phyloP scores from a whole-genome alignment of 2,329 filamentous ascomycete genomes.

The Colletotrichum lini region DNA sequence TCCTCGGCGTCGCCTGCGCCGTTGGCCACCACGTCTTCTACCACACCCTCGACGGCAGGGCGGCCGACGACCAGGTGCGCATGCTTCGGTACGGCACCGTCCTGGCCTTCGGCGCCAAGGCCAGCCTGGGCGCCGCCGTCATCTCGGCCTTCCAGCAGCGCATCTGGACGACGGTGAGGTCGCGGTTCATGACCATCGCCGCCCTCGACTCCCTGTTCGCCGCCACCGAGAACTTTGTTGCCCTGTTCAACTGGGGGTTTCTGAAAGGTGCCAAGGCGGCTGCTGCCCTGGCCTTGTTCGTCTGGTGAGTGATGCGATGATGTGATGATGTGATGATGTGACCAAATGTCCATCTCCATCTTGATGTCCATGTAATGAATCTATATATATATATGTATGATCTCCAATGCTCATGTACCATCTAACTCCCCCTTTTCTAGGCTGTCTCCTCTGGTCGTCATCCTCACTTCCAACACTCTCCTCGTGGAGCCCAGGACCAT shows the following conservation, averaged over 20 bases:
- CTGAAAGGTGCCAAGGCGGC: conserved; percentile 51
- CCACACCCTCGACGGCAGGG: conserved; percentile 47
- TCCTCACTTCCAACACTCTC: conserved; percentile 56
- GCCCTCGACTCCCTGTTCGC: conserved; percentile 51
- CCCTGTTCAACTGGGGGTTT: conserved; percentile 49
- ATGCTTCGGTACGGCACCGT: conserved; percentile 55
- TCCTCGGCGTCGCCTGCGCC: conserved; percentile 51
- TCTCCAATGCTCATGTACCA: too few species aligned
- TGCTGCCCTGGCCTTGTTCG: conserved; percentile 51
- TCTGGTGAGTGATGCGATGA: conserved; percentile 47
- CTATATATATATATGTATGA: too few species aligned
- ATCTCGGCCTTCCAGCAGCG: conserved; percentile 47
- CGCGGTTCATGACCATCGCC: conserved; percentile 41
- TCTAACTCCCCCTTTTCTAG: neutral
- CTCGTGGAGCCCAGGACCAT: conserved; percentile 48
- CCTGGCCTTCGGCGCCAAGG: conserved; percentile 55
- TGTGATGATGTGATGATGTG: too few species aligned
- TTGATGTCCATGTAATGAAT: too few species aligned
- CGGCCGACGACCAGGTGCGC: conserved; percentile 50
- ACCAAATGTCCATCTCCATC: too few species aligned
- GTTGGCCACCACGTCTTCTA: conserved; percentile 56
- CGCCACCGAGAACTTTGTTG: conserved; percentile 50
- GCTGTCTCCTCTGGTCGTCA: conserved; percentile 54
- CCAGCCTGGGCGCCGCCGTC: conserved; percentile 52
- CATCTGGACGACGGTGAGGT: conserved; percentile 44